A percentile compares a stretch with the other conserved stretches of the same genome.
Evolutionary conservation across 2,329 filamentous ascomycete genomes (phyloP).

Genomic region (Sphaceloma murrayae): DNA sequence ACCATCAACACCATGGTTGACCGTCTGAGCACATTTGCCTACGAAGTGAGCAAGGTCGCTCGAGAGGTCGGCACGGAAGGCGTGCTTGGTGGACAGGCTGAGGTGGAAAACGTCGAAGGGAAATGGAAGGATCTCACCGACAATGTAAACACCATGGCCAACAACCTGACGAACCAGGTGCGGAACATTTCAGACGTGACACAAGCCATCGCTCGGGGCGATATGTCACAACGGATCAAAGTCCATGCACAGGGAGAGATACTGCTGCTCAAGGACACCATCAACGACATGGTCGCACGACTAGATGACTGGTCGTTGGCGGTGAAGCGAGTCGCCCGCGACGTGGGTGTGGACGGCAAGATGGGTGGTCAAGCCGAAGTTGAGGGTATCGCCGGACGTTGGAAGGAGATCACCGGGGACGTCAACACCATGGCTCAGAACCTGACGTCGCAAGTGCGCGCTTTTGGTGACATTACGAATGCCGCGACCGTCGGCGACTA

Average conservation of each 20-base stretch:
- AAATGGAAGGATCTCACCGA: conserved; percentile 59
- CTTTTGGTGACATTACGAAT: conserved; percentile 98
- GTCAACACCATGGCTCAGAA: conserved; percentile 84
- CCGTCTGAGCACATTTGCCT: conserved; percentile 53
- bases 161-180: conserved; percentile 58
- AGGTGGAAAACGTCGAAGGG: conserved; percentile 56
- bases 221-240: conserved; percentile 92
- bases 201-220: conserved; percentile 87
- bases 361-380: conserved; percentile 97
- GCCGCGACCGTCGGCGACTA: conserved; percentile 95
- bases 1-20: conserved; percentile 67
- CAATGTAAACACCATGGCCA: conserved; percentile 59
- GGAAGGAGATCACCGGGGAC: conserved; percentile 97
- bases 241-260: conserved; percentile 95
- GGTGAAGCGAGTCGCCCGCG: conserved; percentile 88
- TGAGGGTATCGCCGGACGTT: conserved; percentile 81
- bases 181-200: conserved; percentile 89
- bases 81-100: conserved; percentile 53
- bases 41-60: conserved; percentile 57
- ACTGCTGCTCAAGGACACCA: conserved; percentile 84
- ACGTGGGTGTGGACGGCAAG: conserved; percentile 95
- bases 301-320: conserved; percentile 94
- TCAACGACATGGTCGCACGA: conserved; percentile 97
- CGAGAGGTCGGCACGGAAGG: conserved; percentile 56
- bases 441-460: conserved; percentile 89